phyloP scores from a whole-genome alignment of 495 filamentous ascomycete genomes.

The Lepidopterella palustris region DNA sequence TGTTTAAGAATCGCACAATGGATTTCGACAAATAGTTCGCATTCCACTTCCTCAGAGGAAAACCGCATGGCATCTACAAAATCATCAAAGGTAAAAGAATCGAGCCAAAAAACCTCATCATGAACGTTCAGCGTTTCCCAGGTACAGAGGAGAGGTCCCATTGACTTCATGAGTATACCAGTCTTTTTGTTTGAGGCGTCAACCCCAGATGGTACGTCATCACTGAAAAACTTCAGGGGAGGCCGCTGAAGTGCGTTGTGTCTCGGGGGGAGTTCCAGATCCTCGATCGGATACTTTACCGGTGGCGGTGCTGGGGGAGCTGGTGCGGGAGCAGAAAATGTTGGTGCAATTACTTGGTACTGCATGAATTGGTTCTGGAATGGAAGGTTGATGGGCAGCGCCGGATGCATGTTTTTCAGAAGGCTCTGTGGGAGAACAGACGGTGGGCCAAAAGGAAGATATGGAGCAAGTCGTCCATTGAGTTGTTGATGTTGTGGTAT shows the following conservation, averaged over 20 bases:
- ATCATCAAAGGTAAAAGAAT: conserved; percentile 97
- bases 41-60: conserved; percentile 67
- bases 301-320: conserved; percentile 55
- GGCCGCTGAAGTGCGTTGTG: conserved; percentile 58
- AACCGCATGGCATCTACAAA: conserved; percentile 84
- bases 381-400: conserved; percentile 16
- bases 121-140: conserved; percentile 98
- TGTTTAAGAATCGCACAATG: conserved; percentile 89
- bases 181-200: conserved; percentile 42
- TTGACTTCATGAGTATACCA: conserved; percentile 69
- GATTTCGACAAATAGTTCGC: conserved; percentile 81
- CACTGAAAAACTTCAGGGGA: conserved; percentile 66
- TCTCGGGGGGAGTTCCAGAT: conserved; percentile 67
- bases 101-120: conserved; percentile 83
- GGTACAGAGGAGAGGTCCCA: conserved; percentile 74
- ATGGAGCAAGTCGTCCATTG: neutral
- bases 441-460: neutral
- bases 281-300: conserved; percentile 92
- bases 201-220: conserved; percentile 40
- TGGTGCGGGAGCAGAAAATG: conserved; percentile 17
- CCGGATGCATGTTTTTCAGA: conserved; percentile 1
- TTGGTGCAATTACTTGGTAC: conserved; percentile 22
- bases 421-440: neutral
- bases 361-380: conserved; percentile 29
- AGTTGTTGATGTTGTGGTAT: neutral